Conservation (phyloP, 129 eudicot genomes). For the Helianthus tuberosus region DNA sequence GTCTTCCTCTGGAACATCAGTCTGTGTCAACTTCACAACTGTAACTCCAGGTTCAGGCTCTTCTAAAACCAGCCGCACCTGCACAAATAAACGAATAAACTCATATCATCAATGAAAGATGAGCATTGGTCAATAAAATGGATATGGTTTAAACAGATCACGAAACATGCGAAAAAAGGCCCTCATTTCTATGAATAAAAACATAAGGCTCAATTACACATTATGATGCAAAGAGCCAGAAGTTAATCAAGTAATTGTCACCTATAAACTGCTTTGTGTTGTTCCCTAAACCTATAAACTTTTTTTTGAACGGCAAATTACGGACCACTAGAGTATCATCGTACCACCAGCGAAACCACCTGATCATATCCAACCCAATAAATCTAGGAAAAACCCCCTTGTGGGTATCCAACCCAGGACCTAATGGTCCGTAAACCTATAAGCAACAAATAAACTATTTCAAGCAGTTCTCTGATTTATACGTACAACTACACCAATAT, state of each 20-base stretch:
- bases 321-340: no score
- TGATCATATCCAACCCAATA: no score
- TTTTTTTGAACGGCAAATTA: no score
- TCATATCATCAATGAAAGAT: not conserved
- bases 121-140: not conserved
- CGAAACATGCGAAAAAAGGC: not conserved
- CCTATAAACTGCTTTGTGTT: not conserved
- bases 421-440: no score
- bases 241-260: not conserved
- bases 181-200: not conserved
- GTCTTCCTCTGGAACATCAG: slow-evolving; percentile 95
- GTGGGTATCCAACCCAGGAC: no score
- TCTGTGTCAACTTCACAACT: slow-evolving; percentile 68
- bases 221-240: slow-evolving; percentile 7
- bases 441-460: no score
- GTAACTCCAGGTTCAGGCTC: slow-evolving; percentile 93
- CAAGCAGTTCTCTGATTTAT: no score
- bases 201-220: not conserved
- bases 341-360: no score
- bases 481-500: not conserved
- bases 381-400: no score
- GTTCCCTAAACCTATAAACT: no score
- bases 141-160: not conserved
- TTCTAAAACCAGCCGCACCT: slow-evolving; percentile 80
- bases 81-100: slow-evolving; percentile 16